These are phyloP conservation scores for Trapa bicornis DNA, from an alignment of 345 rosid genomes.

Conservation along the genomic window DNA sequence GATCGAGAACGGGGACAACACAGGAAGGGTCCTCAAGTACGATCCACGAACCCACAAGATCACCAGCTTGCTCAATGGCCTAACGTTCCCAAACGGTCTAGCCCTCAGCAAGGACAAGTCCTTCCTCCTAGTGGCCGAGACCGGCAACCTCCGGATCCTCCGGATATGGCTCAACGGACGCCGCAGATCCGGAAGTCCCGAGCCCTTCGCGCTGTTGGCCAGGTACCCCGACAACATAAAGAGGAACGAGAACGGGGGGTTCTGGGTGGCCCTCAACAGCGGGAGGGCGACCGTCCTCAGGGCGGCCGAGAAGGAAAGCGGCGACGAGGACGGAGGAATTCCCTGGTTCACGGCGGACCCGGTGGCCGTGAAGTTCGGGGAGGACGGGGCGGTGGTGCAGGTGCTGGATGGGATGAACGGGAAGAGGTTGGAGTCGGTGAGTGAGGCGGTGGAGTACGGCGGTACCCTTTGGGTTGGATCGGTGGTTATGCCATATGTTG, in stretches of 20 bases:
- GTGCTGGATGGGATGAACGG: slow-evolving; percentile 22
- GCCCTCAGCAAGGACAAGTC: slow-evolving; percentile 34
- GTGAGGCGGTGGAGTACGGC: slow-evolving; percentile 26
- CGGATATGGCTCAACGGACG: slow-evolving; percentile 10
- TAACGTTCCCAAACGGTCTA: slow-evolving; percentile 39
- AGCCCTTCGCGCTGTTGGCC: slow-evolving; percentile 15
- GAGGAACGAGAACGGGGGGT: slow-evolving; percentile 34
- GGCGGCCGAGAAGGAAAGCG: background rate
- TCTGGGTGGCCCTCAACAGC: slow-evolving; percentile 44
- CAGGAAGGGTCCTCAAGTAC: slow-evolving; percentile 36
- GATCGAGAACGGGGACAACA: slow-evolving; percentile 19
- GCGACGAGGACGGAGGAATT: background rate
- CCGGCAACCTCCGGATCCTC: slow-evolving; percentile 11
- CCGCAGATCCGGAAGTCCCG: background rate
- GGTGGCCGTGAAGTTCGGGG: slow-evolving; percentile 22
- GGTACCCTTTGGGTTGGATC: slow-evolving; percentile 33
- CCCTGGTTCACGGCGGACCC: slow-evolving; percentile 18
- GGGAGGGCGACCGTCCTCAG: slow-evolving; percentile 15
- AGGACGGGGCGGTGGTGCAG: slow-evolving; percentile 17
- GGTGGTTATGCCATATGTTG: slow-evolving; percentile 22
- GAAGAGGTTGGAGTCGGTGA: slow-evolving; percentile 20
- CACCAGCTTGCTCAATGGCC: slow-evolving; percentile 13
- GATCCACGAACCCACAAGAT: slow-evolving; percentile 20
- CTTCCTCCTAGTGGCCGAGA: slow-evolving; percentile 28
- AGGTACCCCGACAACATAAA: slow-evolving; percentile 35